Percentiles rank a stretch among this genome's conserved stretches.
Evolutionary conservation across 2,329 filamentous ascomycete genomes (phyloP).

Genomic region (Bipolaris oryzae): DNA sequence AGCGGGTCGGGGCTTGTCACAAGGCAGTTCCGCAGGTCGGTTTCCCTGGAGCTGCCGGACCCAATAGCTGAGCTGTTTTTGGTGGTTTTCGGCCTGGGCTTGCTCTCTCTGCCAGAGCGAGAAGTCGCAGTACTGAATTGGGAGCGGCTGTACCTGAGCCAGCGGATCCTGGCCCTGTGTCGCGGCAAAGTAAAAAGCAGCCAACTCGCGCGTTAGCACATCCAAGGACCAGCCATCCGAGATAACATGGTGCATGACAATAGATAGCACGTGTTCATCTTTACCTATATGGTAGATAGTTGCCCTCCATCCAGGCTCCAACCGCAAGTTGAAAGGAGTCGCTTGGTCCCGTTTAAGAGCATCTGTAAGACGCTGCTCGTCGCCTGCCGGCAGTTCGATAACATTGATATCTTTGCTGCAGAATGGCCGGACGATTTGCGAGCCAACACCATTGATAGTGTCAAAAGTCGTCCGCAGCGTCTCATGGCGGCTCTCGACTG

Average conservation of each 20-base stretch:
- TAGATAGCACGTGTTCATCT: conserved; percentile 7
- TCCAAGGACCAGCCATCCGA: conserved; percentile 19
- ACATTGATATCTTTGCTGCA: background rate
- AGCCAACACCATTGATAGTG: background rate
- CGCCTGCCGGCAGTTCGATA: background rate
- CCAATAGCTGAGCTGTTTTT: conserved; percentile 4
- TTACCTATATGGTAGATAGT: background rate
- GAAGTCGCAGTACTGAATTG: conserved; percentile 3
- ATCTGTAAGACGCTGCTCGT: background rate
- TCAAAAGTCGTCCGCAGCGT: conserved; percentile 4
- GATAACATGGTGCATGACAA: conserved; percentile 18
- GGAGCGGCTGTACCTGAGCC: background rate
- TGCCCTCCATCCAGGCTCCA: conserved; percentile 2
- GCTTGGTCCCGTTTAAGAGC: conserved; percentile 1
- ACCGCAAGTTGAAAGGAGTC: background rate
- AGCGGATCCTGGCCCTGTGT: background rate
- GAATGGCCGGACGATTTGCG: background rate
- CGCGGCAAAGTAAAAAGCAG: background rate
- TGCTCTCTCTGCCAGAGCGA: conserved; percentile 2
- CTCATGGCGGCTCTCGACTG: conserved; percentile 4
- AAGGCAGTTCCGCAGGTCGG: conserved; percentile 4
- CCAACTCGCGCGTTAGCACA: conserved; percentile 1
- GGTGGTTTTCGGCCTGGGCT: background rate
- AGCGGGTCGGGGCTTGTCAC: conserved; percentile 2
- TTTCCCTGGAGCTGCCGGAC: background rate